A percentile compares a stretch with the other conserved stretches of the same genome.
Evolutionary conservation across 2,329 filamentous ascomycete species (phyloP).

Genomic region (Fusarium tuaranense): DNA sequence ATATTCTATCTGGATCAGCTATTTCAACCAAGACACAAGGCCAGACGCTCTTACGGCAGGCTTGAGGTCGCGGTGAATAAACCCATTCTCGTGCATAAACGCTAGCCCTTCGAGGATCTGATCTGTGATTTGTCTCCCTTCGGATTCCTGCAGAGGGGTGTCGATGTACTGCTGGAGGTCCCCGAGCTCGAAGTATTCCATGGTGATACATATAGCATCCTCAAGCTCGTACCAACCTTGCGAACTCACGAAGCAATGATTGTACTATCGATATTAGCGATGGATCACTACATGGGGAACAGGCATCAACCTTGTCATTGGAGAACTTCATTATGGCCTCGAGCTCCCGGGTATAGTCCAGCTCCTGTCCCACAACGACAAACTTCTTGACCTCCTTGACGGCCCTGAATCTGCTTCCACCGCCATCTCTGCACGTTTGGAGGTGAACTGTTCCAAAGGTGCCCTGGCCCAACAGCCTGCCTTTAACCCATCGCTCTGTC

Average conservation of each 20-base stretch:
- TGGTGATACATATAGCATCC: not conserved
- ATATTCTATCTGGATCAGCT: not conserved
- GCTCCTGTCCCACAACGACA: not conserved
- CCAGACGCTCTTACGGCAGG: not conserved
- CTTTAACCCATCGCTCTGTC: not conserved
- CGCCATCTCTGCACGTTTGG: not conserved
- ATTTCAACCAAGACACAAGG: not conserved
- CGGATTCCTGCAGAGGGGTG: not conserved
- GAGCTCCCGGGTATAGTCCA: not conserved
- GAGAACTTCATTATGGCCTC: not conserved
- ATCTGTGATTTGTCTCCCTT: not conserved
- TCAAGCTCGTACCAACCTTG: not conserved
- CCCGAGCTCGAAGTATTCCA: not conserved
- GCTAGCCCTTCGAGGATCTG: not conserved
- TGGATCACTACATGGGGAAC: not conserved
- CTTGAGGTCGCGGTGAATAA: not conserved
- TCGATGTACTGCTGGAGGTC: not conserved
- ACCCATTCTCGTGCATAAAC: not conserved
- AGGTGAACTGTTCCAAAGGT: not conserved
- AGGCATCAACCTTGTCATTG: not conserved
- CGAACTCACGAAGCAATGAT: not conserved
- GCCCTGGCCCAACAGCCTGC: not conserved
- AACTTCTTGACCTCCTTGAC: not conserved
- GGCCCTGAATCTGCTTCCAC: not conserved
- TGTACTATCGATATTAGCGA: not conserved